Base-by-base conservation (phyloP, 1,284 basidiomycete species). In the Hypsizygus ulmarius region DNA sequence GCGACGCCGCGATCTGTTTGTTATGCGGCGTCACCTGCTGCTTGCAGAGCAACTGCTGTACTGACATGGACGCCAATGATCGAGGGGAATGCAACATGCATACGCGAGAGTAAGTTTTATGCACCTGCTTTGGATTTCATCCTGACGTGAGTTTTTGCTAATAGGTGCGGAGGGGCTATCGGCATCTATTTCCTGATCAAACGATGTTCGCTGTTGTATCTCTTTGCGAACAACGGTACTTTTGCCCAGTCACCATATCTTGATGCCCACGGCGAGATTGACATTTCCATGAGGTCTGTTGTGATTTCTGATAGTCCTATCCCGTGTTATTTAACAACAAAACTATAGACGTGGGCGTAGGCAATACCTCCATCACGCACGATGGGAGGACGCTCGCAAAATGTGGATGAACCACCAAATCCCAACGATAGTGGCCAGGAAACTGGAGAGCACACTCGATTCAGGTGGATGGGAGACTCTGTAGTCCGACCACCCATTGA, bases 51-150 rank as follows among this genome's bases (percentile, higher is more conserved):
- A 89, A 95, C 59, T 99, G 96, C 63, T 99, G 96, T 66, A 77
- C 79, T 57, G 90, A 94, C 58, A 61, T 71, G 18, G 87, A 92
- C 35, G 67, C 73, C 39, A 73, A 72, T 35, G 71, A 79, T 6
- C 68, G 82, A 50, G 90, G 73, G 71, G 97, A 99, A 65, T 98
- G 96, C 68, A 99, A 98, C 66, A 82, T 91, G 73, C 97, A 99
- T 66, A 90, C 88, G 56, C 78, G 93, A 76, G 87, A 91, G 90
- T 97, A 65, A 68, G 93, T 83, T 10, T 28, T 27, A 38, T 49
- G 3, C 19, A 45, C 8, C 32, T 33, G 12, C 35, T 39, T 43
- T 43, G 28, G 12, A 11, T 18, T 43, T 59, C 32, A 19, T 45
- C 38, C 34, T 49, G 27, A 28, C n/a, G 33, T 42, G 30, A 38